phyloP scores from a whole-genome alignment of 2,329 filamentous ascomycete genomes.

The Pseudocercospora macadamiae region DNA sequence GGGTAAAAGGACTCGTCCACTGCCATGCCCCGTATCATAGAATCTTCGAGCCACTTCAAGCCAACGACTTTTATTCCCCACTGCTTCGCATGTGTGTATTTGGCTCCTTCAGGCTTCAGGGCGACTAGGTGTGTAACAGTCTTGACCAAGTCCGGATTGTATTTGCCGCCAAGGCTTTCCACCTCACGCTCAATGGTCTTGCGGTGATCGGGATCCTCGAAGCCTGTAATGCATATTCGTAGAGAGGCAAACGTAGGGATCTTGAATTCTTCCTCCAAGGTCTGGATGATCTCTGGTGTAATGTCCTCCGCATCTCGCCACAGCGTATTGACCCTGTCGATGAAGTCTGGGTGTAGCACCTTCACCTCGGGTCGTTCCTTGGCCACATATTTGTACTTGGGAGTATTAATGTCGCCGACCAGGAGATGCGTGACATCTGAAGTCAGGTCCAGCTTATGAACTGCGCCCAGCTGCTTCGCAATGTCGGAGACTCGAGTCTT shows the following conservation, averaged over 20 bases:
- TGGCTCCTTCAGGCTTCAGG: slow-evolving; percentile 76
- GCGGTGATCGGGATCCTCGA: slow-evolving; percentile 68
- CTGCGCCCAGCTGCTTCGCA: slow-evolving; percentile 79
- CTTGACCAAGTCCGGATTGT: slow-evolving; percentile 85
- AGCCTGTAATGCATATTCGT: slow-evolving; percentile 70
- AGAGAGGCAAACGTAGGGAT: slow-evolving; percentile 66
- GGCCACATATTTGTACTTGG: slow-evolving; percentile 95
- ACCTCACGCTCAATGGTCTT: slow-evolving; percentile 71
- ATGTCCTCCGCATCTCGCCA: slow-evolving; percentile 62
- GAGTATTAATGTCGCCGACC: slow-evolving; percentile 83
- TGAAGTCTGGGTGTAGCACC: slow-evolving; percentile 80
- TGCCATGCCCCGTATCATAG: slow-evolving; percentile 82
- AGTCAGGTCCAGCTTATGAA: slow-evolving; percentile 89
- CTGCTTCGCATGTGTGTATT: slow-evolving; percentile 82
- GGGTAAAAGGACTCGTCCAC: slow-evolving; percentile 86
- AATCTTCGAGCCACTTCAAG: slow-evolving; percentile 83
- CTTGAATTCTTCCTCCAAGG: slow-evolving; percentile 70
- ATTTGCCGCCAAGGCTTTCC: slow-evolving; percentile 73
- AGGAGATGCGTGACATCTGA: slow-evolving; percentile 93
- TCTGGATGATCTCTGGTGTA: slow-evolving; percentile 73
- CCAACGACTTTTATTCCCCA: slow-evolving; percentile 83
- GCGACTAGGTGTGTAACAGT: slow-evolving; percentile 87
- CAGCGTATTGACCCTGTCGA: slow-evolving; percentile 74
- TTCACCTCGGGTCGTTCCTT: slow-evolving; percentile 83
- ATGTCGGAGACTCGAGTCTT: slow-evolving; percentile 53